These are phyloP conservation scores for Fraxinus xanthoxyloides DNA, from an alignment of 305 asterid species.

Conservation along the genomic window DNA sequence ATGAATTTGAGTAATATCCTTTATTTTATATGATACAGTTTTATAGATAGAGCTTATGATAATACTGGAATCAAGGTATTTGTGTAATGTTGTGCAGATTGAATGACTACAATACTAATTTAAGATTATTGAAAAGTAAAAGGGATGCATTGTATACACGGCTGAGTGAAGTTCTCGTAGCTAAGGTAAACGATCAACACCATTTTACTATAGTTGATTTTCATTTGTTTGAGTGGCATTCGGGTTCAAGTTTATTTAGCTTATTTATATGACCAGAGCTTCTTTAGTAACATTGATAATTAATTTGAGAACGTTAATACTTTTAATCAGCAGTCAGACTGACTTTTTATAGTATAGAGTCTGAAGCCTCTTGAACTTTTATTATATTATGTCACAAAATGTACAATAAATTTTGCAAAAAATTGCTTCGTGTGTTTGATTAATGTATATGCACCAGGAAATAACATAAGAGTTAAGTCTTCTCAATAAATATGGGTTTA, in stretches of 20 bases:
- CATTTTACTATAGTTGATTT: background rate
- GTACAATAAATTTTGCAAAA: background rate
- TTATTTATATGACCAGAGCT: background rate
- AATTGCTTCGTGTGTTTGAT: background rate
- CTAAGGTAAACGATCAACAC: conserved; percentile 52
- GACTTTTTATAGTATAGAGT: background rate
- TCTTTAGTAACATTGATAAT: background rate
- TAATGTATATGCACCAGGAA: background rate
- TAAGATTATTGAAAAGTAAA: conserved; percentile 61
- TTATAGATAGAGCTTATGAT: background rate
- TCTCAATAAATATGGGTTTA: background rate
- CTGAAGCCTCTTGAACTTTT: background rate
- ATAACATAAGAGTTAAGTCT: background rate
- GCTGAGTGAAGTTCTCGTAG: conserved; percentile 79
- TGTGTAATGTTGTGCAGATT: conserved; percentile 49
- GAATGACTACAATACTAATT: conserved; percentile 54
- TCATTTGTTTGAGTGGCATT: background rate
- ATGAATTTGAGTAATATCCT: background rate
- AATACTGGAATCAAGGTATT: conserved; percentile 13
- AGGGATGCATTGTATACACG: conserved; percentile 66
- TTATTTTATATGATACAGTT: background rate
- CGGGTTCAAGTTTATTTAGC: background rate
- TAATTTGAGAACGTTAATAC: background rate
- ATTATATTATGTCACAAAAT: background rate
- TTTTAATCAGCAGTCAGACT: background rate